Evolutionary conservation across 1,284 basidiomycete species (phyloP), one percentile per base, ranked within the genome.

Genomic region (Puccinia triticina): DNA sequence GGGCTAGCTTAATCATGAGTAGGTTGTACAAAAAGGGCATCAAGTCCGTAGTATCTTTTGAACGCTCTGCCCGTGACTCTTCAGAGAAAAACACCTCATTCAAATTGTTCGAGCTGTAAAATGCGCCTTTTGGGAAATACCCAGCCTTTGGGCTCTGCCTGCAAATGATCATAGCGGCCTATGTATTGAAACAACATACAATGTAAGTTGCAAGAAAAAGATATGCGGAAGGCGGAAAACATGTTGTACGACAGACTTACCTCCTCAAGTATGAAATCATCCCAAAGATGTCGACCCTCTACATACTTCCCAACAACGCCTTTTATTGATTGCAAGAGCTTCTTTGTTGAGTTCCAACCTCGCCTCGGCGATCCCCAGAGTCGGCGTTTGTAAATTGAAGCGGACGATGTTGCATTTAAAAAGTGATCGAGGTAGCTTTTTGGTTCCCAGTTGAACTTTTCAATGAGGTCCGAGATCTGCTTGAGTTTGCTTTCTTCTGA

Each of bases 1-100:
- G 21, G 7, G 37, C 12, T 26, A 37, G n/a, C 4, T 71, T 46
- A 21, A 2, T 50, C 40, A 71, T 71, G 12, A 71, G 37, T 16
- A 75, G 37, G 37, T 59, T 59, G 53, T 57, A 75, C 11, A 59
- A 26, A 37, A 75, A 75, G 18, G 73, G 73, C 73, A 75, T 75
- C 34, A 32, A n/a, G 0, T 75, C 40, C 4, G 7, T 23, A 5
- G 26, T 57, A 4, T 18, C 40, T 5, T 57, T 32, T 29, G 21
- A 11, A 29, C 14, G 67, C 34, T 64, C 40, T 7, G 8, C 8
- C n/a, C n/a, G 67, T n/a, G 34, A 12, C 7, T 71, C 67, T 48
- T 71, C 67, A 2, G 14, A 32, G 34, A 64, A 64, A 64, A 37
- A 64, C 34, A 37, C 5, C 40, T 40, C 23, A 34, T 67, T 29